Evolutionary conservation across 2,329 filamentous ascomycete species (phyloP), one percentile per base, ranked within the genome.

Genomic region (Aspergillus novoparasiticus): DNA sequence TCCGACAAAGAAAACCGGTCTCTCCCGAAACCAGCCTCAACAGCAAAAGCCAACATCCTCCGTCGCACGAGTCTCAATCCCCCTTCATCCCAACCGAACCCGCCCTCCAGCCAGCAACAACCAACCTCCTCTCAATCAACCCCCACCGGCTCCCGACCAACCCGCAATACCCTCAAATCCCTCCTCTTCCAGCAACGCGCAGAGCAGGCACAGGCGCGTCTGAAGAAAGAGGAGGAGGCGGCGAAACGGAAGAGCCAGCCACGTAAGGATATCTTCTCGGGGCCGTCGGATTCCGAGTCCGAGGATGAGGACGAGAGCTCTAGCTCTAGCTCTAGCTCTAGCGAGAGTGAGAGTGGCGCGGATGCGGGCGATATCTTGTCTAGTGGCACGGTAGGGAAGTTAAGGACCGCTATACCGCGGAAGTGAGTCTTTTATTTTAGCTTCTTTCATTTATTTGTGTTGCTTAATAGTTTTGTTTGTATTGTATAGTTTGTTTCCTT

Each of bases 361-460:
- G 61, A 69, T 50, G 62, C 65, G 11, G 71, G 70, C 9, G 70
- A 72, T 63, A 72, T 72, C 39, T 60, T 68, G 55, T 69, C 70
- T 6, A 71, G 61, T 51, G 71, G 71, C 26, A 63, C 46, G 6
- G 65, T 68, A 39, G 50, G 55, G 26, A 69, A 61, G 32, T 51
- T 72, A 56, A 53, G 64, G 19, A 14, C 58, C 39, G 63, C 61
- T 39, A 11, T 51, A 4, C n/a, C 3, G 28, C 23, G 28, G 48
- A 39, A 41, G 12, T 55, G 30, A 36, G 30, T 14, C 12, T 36
- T 55, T 14, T 4, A 26, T 28, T 26, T 36, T 39, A 4, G 2
- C 8, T 36, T 14, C n/a, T 34, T 36, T 23, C 11, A 8, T 6
- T 54, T 26, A 4, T 21, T 8, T 54, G 16, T 34, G 6, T 28